Conservation (phyloP, 1,284 basidiomycete genomes). For the Sporisorium reilianum region DNA sequence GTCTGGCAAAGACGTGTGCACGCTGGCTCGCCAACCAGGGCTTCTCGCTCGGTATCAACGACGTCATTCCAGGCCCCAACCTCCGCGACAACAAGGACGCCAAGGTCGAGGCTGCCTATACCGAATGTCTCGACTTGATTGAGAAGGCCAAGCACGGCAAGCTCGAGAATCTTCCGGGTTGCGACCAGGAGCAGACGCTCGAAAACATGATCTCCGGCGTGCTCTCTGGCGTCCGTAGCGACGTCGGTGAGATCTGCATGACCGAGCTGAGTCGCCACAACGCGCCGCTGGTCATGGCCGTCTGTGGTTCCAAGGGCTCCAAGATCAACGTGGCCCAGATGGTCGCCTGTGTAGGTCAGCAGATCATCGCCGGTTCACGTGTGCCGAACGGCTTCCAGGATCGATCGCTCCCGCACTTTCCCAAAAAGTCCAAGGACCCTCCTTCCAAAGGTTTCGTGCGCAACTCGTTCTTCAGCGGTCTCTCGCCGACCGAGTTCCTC, state of each 20-base stretch:
- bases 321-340: constrained; percentile 99
- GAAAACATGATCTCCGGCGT: constrained; percentile 95
- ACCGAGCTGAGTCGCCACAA: constrained; percentile 95
- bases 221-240: constrained; percentile 92
- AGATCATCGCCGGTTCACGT: constrained; percentile 97
- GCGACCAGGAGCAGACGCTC: constrained; percentile 95
- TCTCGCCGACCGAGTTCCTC: constrained; percentile 95
- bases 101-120: constrained; percentile 90
- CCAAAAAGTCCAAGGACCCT: constrained; percentile 95
- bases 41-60: constrained; percentile 98
- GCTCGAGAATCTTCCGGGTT: constrained; percentile 94
- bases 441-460: constrained; percentile 98
- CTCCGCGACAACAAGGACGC: constrained; percentile 84
- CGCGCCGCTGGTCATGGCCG: constrained; percentile 98
- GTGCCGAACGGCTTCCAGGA: constrained; percentile 99
- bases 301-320: constrained; percentile 97
- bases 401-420: constrained; percentile 96
- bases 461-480: constrained; percentile 92
- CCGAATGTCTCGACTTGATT: constrained; percentile 87
- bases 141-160: constrained; percentile 89
- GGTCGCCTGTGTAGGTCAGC: constrained; percentile 99
- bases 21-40: constrained; percentile 96
- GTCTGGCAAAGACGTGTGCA: constrained; percentile 93
- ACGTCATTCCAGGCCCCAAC: constrained; percentile 93
- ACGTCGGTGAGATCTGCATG: constrained; percentile 98